These are phyloP conservation scores for Ganoderma meredithae DNA, from an alignment of 1,284 basidiomycete genomes.

Conservation along the genomic window DNA sequence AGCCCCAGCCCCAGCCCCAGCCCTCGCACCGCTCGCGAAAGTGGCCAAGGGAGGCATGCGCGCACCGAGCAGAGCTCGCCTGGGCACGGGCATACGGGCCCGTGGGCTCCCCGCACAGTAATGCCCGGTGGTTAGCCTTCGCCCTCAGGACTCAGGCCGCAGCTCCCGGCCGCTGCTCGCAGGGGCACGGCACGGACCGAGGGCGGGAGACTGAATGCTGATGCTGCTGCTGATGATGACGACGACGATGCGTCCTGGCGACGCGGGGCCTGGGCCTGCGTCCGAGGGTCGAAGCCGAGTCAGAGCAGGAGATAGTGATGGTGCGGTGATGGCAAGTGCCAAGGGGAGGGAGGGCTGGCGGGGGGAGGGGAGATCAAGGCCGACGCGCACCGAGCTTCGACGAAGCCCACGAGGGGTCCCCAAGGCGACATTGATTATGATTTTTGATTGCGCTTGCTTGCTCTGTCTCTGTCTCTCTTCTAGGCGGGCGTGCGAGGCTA, in stretches of 20 bases:
- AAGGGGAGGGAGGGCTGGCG: not conserved
- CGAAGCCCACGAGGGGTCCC: slow-evolving; percentile 1
- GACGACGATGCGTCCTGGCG: too few relatives aligned
- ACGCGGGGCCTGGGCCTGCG: not conserved
- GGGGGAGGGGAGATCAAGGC: not conserved
- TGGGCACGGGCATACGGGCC: not conserved
- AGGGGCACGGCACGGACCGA: too few relatives aligned
- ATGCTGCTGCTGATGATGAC: too few relatives aligned
- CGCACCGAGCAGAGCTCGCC: not conserved
- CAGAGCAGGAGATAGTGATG: not conserved
- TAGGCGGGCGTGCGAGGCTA: not conserved
- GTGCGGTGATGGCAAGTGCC: not conserved
- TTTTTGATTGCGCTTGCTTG: not conserved
- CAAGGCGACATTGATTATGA: not conserved
- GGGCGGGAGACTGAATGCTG: too few relatives aligned
- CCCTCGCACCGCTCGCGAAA: slow-evolving; percentile 2
- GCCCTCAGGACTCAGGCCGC: too few relatives aligned
- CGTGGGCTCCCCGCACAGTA: not conserved
- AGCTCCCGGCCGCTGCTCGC: not conserved
- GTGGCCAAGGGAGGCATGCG: not conserved
- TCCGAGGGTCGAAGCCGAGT: not conserved
- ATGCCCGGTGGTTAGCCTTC: not conserved
- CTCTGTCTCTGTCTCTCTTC: too few relatives aligned
- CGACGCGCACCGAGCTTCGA: not conserved
- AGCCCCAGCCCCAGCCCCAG: not conserved